Percentiles rank a stretch among this genome's conserved stretches.
Conservation (phyloP, 345 rosid species). For the Hibiscus tridactylites region DNA sequence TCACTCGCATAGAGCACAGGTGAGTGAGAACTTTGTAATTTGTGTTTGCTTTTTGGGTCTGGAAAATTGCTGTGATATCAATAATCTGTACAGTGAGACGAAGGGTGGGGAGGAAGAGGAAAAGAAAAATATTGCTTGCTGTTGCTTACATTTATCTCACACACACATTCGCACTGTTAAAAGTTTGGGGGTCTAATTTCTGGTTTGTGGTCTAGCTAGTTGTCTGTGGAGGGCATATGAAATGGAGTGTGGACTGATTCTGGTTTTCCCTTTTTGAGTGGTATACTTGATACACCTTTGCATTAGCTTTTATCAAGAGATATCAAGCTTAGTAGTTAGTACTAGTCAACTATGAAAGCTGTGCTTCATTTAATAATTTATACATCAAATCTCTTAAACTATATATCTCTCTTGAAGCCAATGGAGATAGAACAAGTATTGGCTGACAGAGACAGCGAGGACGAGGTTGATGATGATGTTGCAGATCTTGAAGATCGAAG, state of each 20-base stretch:
- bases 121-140: not conserved
- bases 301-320: not conserved
- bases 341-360: not conserved
- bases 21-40: slow-evolving; percentile 18
- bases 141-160: slow-evolving; percentile 1
- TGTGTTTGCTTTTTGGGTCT: not conserved
- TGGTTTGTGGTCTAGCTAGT: not conserved
- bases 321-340: not conserved
- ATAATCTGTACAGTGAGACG: not conserved
- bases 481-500: slow-evolving; percentile 97
- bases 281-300: not conserved
- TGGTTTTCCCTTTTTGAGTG: not conserved
- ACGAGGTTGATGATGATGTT: slow-evolving; percentile 98
- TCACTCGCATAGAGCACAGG: slow-evolving; percentile 99
- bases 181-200: not conserved
- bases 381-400: slow-evolving; percentile 1
- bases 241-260: not conserved
- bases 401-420: slow-evolving; percentile 36
- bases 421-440: slow-evolving; percentile 88
- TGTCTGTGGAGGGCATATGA: not conserved
- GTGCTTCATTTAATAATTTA: not conserved
- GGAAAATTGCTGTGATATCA: not conserved
- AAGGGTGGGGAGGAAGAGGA: not conserved
- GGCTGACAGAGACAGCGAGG: slow-evolving; percentile 94
- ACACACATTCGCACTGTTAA: not conserved